These are phyloP conservation scores for Zizania palustris DNA, from an alignment of 202 grass and related monocot species.

Conservation along the genomic window DNA sequence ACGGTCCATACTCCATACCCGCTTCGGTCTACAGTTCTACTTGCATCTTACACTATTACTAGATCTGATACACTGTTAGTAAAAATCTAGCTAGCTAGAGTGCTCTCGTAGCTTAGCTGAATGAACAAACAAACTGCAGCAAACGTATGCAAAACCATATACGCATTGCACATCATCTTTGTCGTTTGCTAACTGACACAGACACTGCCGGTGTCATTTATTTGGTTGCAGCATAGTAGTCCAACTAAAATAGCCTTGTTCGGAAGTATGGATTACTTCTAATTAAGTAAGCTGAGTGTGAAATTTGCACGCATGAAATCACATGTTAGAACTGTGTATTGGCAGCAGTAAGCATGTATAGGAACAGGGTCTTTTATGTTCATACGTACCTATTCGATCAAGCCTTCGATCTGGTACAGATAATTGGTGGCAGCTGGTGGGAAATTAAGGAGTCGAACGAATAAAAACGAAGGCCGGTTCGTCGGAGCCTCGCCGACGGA, in stretches of 20 bases:
- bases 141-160: not conserved
- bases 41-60: not conserved
- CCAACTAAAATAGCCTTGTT: not conserved
- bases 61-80: not conserved
- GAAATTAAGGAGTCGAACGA: not conserved
- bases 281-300: not conserved
- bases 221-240: not conserved
- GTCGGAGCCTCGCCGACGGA: not conserved
- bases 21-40: not conserved
- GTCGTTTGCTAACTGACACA: not conserved
- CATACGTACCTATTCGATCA: conserved; percentile 43
- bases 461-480: not conserved
- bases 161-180: not conserved
- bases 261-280: not conserved
- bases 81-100: not conserved
- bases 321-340: not conserved
- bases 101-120: too few relatives aligned
- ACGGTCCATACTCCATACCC: not conserved
- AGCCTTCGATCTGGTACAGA: conserved; percentile 7
- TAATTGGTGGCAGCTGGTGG: not conserved
- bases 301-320: conserved; percentile 42
- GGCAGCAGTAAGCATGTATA: conserved; percentile 4
- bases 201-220: not conserved
- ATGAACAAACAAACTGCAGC: too few relatives aligned
- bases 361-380: not conserved